Evolutionary conservation across 129 eudicot genomes (phyloP), one percentile per base, ranked within the genome.

Genomic region (Apium graveolens): DNA sequence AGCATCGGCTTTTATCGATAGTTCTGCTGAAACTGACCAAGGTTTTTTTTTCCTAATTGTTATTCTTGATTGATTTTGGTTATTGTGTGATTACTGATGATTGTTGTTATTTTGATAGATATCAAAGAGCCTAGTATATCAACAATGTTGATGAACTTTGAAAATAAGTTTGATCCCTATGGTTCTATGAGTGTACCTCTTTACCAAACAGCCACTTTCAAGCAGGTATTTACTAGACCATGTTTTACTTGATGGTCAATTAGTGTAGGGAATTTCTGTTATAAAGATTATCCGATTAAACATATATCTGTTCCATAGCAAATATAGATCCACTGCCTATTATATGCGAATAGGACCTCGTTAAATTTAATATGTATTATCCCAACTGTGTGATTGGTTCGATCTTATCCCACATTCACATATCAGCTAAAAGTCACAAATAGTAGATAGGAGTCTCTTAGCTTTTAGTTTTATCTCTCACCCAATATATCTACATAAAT

Each of bases 201-300:
- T n/a, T 95, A 95, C 65, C 97, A 95, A 75, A 95, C 99, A 75
- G 93, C 99, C 75, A 92, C 99, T 44, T 95, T 91, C 80, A 95
- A 95, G 86, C 96, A 91, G 90, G 99, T 87, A 81, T 43, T 53
- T 53, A 13, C 45, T n/a, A 3, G 11, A 42, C 32, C 34, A 5
- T 41, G 32, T 24, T 39, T 35, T 72, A n/a, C 29, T 10, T n/a
- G 49, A 20, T 46, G 42, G 35, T 74, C 31, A 26, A 1, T 5
- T n/a, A 3, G 24, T 31, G 37, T 29, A 66, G 72, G 14, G 27
- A 35, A 38, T 38, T 38, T 38, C 32, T n/a, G n/a, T 70, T 38
- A 37, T 7, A 37, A 11, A 6, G 14, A 21, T 39, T 35, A 18
- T 70, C 29, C 38, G 75, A 39, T 39, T 38, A 21, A 39, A 48